Evolutionary conservation across 1,139 yeast species (phyloP), one percentile per base, ranked within the genome.

Genomic region (Geotrichum bryndzae): DNA sequence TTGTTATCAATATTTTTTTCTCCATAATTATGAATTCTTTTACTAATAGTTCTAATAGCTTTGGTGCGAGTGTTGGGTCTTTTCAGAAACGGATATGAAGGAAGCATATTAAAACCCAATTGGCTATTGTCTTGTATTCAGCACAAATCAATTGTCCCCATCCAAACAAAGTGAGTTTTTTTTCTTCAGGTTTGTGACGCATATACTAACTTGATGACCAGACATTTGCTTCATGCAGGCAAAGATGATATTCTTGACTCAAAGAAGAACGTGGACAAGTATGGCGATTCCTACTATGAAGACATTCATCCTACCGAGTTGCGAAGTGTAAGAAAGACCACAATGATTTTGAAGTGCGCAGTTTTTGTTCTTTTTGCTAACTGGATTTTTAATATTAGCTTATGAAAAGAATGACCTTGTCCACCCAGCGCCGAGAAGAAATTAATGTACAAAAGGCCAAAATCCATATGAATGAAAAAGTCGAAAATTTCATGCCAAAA

Each of bases 51-150:
- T 41, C 18, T 41, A 5, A 15, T 41, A 41, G 48, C 59, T 2
- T 80, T 87, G 0, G 76, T 81, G 0, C 80, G 79, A 52, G 82
- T 85, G 7, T 72, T 74, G 10, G 74, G 59, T 5, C 52, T 77
- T 0, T 73, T 84, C 58, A 69, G 77, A 3, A 72, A 77, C 4
- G 71, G 77, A 46, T 86, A 86, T 0, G 57, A 59, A 0, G 81
- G 79, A 66, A 90, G 87, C 68, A 77, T 92, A 0, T 70, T 90
- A 7, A 79, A 75, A 60, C 92, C 96, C 0, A 73, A 74, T 23
- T 94, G 97, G 96, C 72, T 90, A 7, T 76, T 84, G 55, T 91
- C 88, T 66, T 84, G 96, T 68, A 75, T 89, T 2, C 68, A 74
- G 15, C 73, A 77, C 25, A 68, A 74, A 0, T 65, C 69, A 1